Evolutionary conservation across 1,284 basidiomycete genomes (phyloP).

Genomic region (Rhodotorula sp.): DNA sequence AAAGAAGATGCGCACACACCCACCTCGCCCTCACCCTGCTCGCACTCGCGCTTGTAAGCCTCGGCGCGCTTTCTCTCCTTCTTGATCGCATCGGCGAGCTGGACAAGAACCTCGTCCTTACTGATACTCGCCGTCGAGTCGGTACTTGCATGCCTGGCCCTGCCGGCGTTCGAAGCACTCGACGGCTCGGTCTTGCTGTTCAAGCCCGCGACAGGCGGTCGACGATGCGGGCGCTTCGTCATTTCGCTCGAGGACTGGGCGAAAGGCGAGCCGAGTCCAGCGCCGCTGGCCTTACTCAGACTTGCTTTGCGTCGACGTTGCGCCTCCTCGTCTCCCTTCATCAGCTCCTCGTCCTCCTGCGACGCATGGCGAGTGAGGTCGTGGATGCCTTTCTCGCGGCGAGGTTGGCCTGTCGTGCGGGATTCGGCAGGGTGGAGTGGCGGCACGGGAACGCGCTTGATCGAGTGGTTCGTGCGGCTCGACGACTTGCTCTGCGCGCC

Average conservation of each 20-base stretch:
- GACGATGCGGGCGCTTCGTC: neutral
- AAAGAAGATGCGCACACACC: neutral
- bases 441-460: conserved; percentile 14
- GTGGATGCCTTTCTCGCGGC: neutral
- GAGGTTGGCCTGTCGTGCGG: no score
- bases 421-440: neutral
- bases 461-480: neutral
- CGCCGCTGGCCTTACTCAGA: conserved; percentile 9
- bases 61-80: conserved; percentile 18
- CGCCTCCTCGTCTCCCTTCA: neutral
- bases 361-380: conserved; percentile 7
- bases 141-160: neutral
- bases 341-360: conserved; percentile 9
- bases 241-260: neutral
- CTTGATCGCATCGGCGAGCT: conserved; percentile 20
- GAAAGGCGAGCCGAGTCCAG: conserved; percentile 6
- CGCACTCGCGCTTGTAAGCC: conserved; percentile 9
- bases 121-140: conserved; percentile 17
- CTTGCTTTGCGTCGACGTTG: neutral
- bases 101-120: conserved; percentile 19
- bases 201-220: conserved; percentile 14
- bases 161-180: neutral
- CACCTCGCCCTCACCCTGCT: conserved; percentile 16
- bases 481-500: neutral
- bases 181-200: conserved; percentile 2